Conservation (phyloP, 2,329 filamentous ascomycete species). For the Talaromyces sp. region DNA sequence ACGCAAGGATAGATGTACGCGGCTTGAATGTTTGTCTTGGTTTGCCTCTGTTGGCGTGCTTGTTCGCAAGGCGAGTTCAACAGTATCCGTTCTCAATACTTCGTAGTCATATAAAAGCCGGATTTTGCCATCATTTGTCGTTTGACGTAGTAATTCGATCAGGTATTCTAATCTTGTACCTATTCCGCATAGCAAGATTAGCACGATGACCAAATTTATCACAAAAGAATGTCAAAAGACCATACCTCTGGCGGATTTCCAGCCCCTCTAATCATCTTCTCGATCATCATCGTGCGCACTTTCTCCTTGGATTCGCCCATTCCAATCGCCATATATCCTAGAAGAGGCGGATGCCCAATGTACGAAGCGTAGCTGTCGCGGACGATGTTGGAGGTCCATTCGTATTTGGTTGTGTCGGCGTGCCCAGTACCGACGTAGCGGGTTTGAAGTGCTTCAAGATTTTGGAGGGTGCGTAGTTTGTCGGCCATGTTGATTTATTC, state of each 20-base stretch:
- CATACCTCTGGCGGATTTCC: conserved; percentile 62
- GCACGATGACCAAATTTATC: background rate
- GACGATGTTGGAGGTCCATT: conserved; percentile 94
- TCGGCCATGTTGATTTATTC: conserved; percentile 62
- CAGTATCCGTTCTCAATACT: background rate
- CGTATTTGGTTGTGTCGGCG: conserved; percentile 94
- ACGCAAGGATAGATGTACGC: background rate
- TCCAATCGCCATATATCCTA: conserved; percentile 85
- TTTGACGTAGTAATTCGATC: background rate
- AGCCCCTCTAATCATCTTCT: conserved; percentile 66
- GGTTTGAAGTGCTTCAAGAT: conserved; percentile 93
- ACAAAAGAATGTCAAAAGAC: background rate
- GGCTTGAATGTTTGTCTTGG: background rate
- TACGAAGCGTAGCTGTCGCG: conserved; percentile 90
- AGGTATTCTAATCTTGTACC: conserved; percentile 4
- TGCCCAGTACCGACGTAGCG: conserved; percentile 96
- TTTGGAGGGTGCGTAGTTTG: conserved; percentile 95
- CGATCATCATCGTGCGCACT: conserved; percentile 74
- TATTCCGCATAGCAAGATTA: background rate
- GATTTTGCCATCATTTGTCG: background rate
- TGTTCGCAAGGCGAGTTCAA: background rate
- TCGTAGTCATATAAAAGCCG: background rate
- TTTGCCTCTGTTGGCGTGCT: background rate
- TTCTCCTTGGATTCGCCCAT: conserved; percentile 81
- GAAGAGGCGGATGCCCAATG: conserved; percentile 80